Conservation (phyloP, 495 filamentous ascomycete species). For the Xanthoparmelia taractica region DNA sequence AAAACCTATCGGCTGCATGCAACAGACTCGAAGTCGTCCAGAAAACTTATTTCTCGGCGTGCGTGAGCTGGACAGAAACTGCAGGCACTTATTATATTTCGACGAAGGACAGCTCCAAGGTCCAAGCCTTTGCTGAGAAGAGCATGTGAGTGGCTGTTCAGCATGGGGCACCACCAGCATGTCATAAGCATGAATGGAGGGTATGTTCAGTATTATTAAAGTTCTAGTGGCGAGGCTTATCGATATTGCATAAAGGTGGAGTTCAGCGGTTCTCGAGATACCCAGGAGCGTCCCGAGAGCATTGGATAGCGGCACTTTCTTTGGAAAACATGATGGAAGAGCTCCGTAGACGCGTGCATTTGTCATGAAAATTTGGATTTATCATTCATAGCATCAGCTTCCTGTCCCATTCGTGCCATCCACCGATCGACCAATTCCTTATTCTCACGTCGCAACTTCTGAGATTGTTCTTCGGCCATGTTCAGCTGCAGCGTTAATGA, state of each 20-base stretch:
- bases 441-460: slow-evolving; percentile 71
- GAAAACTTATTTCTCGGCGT: slow-evolving; percentile 68
- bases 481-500: slow-evolving; percentile 81
- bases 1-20: slow-evolving; percentile 66
- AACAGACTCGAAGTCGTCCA: slow-evolving; percentile 70
- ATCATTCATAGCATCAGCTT: slow-evolving; percentile 84
- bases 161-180: neutral
- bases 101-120: slow-evolving; percentile 60
- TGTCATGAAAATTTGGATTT: slow-evolving; percentile 40
- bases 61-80: slow-evolving; percentile 86
- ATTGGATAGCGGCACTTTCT: neutral
- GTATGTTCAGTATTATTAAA: neutral
- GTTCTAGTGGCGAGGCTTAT: neutral
- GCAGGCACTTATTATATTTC: slow-evolving; percentile 82
- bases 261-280: slow-evolving; percentile 7
- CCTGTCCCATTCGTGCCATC: slow-evolving; percentile 78
- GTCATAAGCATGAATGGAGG: neutral
- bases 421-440: slow-evolving; percentile 80
- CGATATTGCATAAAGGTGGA: neutral
- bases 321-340: neutral
- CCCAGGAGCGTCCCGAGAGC: neutral
- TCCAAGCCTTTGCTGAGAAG: slow-evolving; percentile 42
- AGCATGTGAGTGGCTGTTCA: neutral
- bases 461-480: slow-evolving; percentile 64
- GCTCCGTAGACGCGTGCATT: neutral